Conservation (phyloP, 2,329 filamentous ascomycete genomes). For the Pestalotiopsis fici region DNA sequence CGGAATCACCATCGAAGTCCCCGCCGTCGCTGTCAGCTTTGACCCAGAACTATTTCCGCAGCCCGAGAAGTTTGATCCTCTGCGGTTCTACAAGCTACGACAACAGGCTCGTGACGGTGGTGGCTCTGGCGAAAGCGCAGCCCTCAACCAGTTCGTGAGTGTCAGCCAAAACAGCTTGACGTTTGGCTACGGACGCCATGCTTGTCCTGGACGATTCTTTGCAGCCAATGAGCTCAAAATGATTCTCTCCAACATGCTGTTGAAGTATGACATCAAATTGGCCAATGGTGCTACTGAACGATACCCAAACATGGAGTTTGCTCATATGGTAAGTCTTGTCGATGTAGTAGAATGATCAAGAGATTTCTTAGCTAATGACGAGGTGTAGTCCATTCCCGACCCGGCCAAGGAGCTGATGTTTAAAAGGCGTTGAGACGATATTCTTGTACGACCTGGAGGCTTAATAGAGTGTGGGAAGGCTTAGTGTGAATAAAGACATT, state of each 20-base stretch:
- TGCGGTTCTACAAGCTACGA: constrained; percentile 29
- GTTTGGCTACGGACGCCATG: constrained; percentile 43
- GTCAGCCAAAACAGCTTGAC: constrained; percentile 30
- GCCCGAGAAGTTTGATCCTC: constrained; percentile 27
- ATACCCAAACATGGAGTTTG: constrained; percentile 7
- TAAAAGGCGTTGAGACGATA: not conserved
- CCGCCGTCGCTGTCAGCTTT: constrained; percentile 11
- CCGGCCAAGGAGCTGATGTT: not conserved
- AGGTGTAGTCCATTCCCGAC: constrained; percentile 1
- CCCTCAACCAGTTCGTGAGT: constrained; percentile 40
- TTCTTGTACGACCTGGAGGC: not conserved
- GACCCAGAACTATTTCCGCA: constrained; percentile 31
- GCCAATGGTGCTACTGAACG: not conserved
- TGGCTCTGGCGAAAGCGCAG: constrained; percentile 24
- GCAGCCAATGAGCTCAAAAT: constrained; percentile 2
- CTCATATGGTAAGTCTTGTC: constrained; percentile 4
- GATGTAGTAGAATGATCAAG: not conserved
- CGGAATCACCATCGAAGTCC: constrained; percentile 11
- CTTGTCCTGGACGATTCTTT: constrained; percentile 17
- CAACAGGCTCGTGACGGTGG: constrained; percentile 17
- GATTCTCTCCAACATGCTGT: not conserved
- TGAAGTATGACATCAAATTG: not conserved
- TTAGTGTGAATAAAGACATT: too few relatives aligned
- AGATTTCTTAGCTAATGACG: not conserved
- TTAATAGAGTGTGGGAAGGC: not conserved